Evolutionary conservation across 139 green algal species (phyloP).

Genomic region (Limnomonas spitsbergensis): DNA sequence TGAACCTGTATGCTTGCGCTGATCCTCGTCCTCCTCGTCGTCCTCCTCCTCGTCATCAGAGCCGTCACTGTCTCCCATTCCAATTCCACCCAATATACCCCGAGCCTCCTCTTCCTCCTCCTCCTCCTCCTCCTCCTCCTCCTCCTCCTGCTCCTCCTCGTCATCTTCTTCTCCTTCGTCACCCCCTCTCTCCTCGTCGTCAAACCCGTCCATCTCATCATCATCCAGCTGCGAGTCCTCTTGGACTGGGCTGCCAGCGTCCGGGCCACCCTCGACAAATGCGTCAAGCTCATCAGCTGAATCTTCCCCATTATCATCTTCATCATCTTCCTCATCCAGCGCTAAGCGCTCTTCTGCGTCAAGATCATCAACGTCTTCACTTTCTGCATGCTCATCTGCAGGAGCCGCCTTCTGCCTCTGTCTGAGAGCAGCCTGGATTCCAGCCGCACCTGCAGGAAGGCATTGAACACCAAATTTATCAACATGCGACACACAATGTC

Average conservation of each 20-base stretch:
- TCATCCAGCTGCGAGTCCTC: background rate
- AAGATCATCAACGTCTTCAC: too few relatives aligned
- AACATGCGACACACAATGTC: too few relatives aligned
- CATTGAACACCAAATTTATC: too few relatives aligned
- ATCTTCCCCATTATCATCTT: slow-evolving; percentile 5
- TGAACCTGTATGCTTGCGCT: background rate
- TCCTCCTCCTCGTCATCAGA: background rate
- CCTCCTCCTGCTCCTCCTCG: background rate
- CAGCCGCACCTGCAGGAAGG: too few relatives aligned
- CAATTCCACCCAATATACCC: background rate
- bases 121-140: background rate
- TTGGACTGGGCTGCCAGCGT: background rate
- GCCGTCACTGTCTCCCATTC: background rate
- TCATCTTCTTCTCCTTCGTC: background rate
- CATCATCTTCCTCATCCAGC: background rate
- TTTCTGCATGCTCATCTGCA: too few relatives aligned
- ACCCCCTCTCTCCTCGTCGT: background rate
- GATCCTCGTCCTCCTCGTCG: background rate
- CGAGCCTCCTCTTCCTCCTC: background rate
- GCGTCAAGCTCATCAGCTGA: background rate
- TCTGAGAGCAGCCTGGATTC: too few relatives aligned
- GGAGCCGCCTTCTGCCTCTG: too few relatives aligned
- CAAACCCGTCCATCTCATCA: background rate
- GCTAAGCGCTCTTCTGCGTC: background rate
- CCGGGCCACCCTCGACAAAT: background rate